Base-by-base conservation (phyloP, 2,329 filamentous ascomycete genomes). In the Fusarium mundagurra region DNA sequence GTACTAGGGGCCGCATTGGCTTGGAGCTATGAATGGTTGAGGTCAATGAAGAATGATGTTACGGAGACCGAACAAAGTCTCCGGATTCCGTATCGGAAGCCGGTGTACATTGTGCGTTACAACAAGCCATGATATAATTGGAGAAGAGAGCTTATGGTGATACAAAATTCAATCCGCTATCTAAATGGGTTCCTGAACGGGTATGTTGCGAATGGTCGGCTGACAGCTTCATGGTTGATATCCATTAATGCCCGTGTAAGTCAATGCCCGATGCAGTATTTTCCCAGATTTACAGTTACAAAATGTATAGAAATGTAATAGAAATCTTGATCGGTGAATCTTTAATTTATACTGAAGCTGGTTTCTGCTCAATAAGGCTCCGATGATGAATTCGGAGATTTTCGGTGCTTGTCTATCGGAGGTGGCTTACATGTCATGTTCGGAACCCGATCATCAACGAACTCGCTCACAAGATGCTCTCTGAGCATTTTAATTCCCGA, bases 81-180 rank as follows among this genome's bases (percentile, higher is more conserved):
- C 50, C 71, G 71, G 71, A 74, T 53, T 59, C 71, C 71, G 71
- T 47, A 50, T 74, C 71, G 71, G 71, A 74, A 72, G 71, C 71
- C 71, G 71, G 72, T 33, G 36, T n/a, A 8, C 43, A 44, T 58
- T 20, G 27, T 27, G 34, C 22, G 33, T 53, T 53, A 27, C 50
- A 6, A 29, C 13, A 41, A 22, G 22, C 24, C 27, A 24, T 27
- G 31, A 14, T 44, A 44, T 36, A 22, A 48, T 57, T 71, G 48
- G 57, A 44, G 31, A 33, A 7, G 20, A 33, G 3, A 31, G 17
- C 11, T 9, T 22, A 24, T 14, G 8, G 60, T 53, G 61, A 55
- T 29, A 24, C 24, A 36, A 44, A 14, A 24, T 13, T 34, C 41
- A n/a, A 11, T 38, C 7, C 20, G 4, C 14, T 31, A 22, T 39